These are phyloP conservation scores for Blastobotrys raffinosifermentans DNA, from an alignment of 1,139 yeast species.

Conservation along the genomic window DNA sequence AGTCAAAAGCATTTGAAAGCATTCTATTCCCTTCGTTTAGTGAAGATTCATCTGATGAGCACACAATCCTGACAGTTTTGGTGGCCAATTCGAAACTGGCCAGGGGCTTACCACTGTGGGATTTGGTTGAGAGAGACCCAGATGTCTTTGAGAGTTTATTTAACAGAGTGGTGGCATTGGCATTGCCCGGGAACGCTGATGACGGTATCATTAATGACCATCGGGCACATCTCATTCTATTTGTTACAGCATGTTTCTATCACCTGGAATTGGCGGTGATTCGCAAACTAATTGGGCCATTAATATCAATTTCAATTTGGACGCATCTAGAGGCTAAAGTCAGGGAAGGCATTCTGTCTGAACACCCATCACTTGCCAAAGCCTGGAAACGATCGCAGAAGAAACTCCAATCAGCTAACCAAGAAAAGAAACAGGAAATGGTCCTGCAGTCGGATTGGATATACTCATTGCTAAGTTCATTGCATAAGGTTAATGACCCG, in stretches of 20 bases:
- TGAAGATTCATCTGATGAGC: constrained; percentile 37
- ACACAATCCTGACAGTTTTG: constrained; percentile 36
- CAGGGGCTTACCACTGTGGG: neutral
- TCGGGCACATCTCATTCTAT: constrained; percentile 21
- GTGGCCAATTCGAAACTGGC: constrained; percentile 13
- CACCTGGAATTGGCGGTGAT: constrained; percentile 23
- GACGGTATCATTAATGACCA: no score
- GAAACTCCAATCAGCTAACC: constrained; percentile 18
- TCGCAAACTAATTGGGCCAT: constrained; percentile 30
- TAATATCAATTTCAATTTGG: constrained; percentile 41
- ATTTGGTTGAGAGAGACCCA: neutral
- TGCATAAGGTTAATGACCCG: no score
- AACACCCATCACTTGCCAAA: constrained; percentile 20
- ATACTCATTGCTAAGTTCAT: constrained; percentile 2
- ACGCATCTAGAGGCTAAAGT: constrained; percentile 21
- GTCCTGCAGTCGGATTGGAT: constrained; percentile 14
- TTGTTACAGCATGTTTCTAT: constrained; percentile 25
- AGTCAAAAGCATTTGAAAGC: constrained; percentile 8
- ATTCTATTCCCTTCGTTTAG: constrained; percentile 41
- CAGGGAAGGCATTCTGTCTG: constrained; percentile 20
- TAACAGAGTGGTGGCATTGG: constrained; percentile 25
- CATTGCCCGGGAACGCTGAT: constrained; percentile 11
- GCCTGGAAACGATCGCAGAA: constrained; percentile 26
- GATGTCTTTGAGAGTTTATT: constrained; percentile 26
- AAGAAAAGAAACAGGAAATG: constrained; percentile 12